A percentile compares a stretch with the other conserved stretches of the same genome.
Evolutionary conservation across 2,329 filamentous ascomycete genomes (phyloP).

Genomic region (Cladosporium velox): DNA sequence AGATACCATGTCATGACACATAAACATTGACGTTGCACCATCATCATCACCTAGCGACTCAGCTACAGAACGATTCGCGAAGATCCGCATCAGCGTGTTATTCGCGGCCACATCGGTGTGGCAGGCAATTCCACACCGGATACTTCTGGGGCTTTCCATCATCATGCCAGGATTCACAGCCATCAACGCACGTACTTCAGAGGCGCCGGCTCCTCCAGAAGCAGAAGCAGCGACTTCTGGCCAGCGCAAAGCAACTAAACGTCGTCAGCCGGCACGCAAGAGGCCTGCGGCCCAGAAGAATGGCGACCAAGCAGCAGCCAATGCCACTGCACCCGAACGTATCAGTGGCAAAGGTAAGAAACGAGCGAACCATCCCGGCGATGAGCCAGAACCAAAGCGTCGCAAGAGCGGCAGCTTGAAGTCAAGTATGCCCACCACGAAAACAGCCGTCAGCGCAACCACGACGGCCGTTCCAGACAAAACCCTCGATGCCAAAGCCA

Average conservation of each 20-base stretch:
- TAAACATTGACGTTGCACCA: not conserved
- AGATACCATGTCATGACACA: not conserved
- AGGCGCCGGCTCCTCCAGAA: not conserved
- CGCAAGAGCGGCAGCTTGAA: slow-evolving; percentile 24
- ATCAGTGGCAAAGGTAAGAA: slow-evolving; percentile 25
- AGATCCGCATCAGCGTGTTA: not conserved
- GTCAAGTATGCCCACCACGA: slow-evolving; percentile 21
- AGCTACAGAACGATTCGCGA: not conserved
- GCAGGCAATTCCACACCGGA: not conserved
- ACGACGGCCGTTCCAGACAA: not conserved
- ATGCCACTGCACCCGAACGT: slow-evolving; percentile 12
- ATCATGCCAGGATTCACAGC: slow-evolving; percentile 27
- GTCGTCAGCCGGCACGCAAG: slow-evolving; percentile 10
- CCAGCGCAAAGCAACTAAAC: not conserved
- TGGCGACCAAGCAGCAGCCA: slow-evolving; percentile 23
- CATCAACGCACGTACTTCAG: slow-evolving; percentile 23
- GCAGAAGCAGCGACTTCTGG: not conserved
- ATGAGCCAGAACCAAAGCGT: slow-evolving; percentile 21
- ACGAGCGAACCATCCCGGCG: slow-evolving; percentile 14
- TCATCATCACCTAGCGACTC: not conserved
- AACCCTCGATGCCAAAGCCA: not conserved
- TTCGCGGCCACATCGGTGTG: not conserved
- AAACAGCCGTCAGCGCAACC: slow-evolving; percentile 15
- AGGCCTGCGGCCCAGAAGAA: slow-evolving; percentile 12
- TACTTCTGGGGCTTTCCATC: not conserved